phyloP scores from a whole-genome alignment of 148 eudicot species.

The Silene conica region DNA sequence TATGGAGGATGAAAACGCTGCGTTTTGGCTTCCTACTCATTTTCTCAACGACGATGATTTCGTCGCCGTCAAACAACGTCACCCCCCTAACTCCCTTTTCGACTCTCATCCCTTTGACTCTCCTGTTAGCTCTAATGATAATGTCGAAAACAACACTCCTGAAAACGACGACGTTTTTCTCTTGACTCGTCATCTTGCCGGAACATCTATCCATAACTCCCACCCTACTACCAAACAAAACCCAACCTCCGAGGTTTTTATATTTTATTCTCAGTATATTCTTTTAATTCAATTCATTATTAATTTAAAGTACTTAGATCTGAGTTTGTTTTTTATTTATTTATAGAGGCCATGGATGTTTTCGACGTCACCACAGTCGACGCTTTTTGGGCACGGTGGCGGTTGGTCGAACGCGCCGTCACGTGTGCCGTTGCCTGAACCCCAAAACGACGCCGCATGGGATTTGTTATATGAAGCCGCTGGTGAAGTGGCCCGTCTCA shows the following conservation, averaged over 20 bases:
- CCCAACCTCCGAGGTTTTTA: slow-evolving; percentile 24
- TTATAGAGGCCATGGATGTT: slow-evolving; percentile 34
- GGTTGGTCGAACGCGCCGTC: slow-evolving; percentile 45
- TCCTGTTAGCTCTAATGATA: slow-evolving; percentile 36
- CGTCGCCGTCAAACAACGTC: slow-evolving; percentile 14
- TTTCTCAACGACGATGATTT: slow-evolving; percentile 58
- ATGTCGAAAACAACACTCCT: slow-evolving; percentile 35
- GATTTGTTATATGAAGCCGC: slow-evolving; percentile 53
- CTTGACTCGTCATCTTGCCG: slow-evolving; percentile 43
- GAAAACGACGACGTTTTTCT: slow-evolving; percentile 35
- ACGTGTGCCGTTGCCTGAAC: slow-evolving; percentile 35
- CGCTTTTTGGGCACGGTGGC: slow-evolving; percentile 39
- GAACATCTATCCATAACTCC: slow-evolving; percentile 31
- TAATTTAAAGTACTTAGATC: slow-evolving; percentile 21
- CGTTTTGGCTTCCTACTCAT: slow-evolving; percentile 66
- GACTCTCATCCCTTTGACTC: slow-evolving; percentile 37
- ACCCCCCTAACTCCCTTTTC: slow-evolving; percentile 4
- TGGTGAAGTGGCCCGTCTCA: slow-evolving; percentile 45
- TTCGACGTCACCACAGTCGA: slow-evolving; percentile 67
- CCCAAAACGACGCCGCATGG: slow-evolving; percentile 38
- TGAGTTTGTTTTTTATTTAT: slow-evolving; percentile 2
- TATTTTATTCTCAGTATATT: background rate
- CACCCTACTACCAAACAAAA: slow-evolving; percentile 4
- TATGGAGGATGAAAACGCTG: slow-evolving; percentile 27
- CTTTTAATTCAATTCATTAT: background rate